Conservation (phyloP, 164 flowering plant species). For the Dillenia turbinata region DNA sequence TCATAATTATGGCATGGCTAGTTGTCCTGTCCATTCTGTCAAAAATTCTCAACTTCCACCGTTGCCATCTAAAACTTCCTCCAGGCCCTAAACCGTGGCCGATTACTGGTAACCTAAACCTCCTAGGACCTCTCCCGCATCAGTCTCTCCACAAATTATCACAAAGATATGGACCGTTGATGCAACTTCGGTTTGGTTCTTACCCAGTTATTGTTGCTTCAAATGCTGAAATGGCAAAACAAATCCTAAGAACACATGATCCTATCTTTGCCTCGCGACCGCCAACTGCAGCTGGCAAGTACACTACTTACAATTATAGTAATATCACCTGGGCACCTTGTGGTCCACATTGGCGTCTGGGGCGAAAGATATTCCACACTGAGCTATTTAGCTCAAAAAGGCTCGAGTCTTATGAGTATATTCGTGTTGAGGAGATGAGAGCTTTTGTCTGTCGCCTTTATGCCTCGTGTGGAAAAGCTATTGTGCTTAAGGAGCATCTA, state of each 20-base stretch:
- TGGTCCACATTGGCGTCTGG: conserved; percentile 26
- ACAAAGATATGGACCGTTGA: conserved; percentile 18
- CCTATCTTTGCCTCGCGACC: conserved; percentile 18
- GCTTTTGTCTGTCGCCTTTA: not conserved
- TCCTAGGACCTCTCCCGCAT: conserved; percentile 28
- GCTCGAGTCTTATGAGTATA: conserved; percentile 19
- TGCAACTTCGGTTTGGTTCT: conserved; percentile 23
- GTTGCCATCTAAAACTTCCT: conserved; percentile 9
- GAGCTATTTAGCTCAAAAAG: conserved; percentile 19
- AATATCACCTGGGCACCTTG: conserved; percentile 23
- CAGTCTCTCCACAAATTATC: conserved; percentile 19
- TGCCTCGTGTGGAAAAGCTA: not conserved
- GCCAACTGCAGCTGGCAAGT: conserved; percentile 18
- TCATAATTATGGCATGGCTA: no score
- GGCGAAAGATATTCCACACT: conserved; percentile 12
- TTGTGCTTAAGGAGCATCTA: conserved; percentile 11
- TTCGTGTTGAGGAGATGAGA: conserved; percentile 16
- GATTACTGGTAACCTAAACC: conserved; percentile 27
- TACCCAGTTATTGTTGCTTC: conserved; percentile 20
- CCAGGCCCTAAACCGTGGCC: conserved; percentile 32
- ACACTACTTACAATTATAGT: conserved; percentile 19
- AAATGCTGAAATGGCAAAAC: conserved; percentile 14
- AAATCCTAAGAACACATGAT: conserved; percentile 16
- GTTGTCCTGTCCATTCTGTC: no score
- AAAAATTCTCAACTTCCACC: not conserved